A percentile compares a stretch with the other conserved stretches of the same genome.
Conservation (phyloP, 1,284 basidiomycete species). For the Ganoderma lingzhi region DNA sequence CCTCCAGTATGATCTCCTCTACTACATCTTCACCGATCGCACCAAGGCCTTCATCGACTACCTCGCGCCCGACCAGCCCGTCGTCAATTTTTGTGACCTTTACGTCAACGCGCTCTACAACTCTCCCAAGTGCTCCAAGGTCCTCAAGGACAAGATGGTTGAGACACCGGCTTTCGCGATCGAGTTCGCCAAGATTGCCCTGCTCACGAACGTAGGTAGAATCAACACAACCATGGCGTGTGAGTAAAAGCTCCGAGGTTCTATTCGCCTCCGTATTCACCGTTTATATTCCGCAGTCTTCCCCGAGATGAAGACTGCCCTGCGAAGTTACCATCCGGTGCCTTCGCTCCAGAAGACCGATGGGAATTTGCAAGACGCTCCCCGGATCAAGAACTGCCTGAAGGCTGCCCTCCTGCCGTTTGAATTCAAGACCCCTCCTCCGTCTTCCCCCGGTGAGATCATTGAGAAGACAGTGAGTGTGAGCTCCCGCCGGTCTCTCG, state of each 20-base stretch:
- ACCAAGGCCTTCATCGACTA: constrained; percentile 60
- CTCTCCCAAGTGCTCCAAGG: constrained; percentile 72
- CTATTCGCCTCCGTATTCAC: constrained; percentile 14
- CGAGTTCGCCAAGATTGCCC: constrained; percentile 80
- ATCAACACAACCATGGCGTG: constrained; percentile 90
- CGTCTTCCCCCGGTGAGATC: constrained; percentile 77
- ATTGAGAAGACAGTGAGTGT: constrained; percentile 64
- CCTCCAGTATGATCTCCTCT: constrained; percentile 80
- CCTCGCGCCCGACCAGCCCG: constrained; percentile 41
- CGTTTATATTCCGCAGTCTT: constrained; percentile 57
- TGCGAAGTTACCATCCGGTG: constrained; percentile 85
- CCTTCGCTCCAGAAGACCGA: constrained; percentile 81
- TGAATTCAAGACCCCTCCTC: constrained; percentile 72
- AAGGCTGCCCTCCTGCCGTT: constrained; percentile 80
- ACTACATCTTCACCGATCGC: constrained; percentile 72
- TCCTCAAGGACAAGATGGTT: constrained; percentile 74
- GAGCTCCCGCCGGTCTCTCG: constrained; percentile 5
- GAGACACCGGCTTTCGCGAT: constrained; percentile 71
- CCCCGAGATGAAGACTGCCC: constrained; percentile 83
- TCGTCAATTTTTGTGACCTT: constrained; percentile 74
- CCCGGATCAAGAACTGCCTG: constrained; percentile 79
- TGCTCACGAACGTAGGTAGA: constrained; percentile 83
- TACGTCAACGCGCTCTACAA: constrained; percentile 78
- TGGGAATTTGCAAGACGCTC: constrained; percentile 83
- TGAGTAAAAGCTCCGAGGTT: constrained; percentile 46